Conservation (phyloP, 352 stramenopile species). For the Phytophthora lateralis region DNA sequence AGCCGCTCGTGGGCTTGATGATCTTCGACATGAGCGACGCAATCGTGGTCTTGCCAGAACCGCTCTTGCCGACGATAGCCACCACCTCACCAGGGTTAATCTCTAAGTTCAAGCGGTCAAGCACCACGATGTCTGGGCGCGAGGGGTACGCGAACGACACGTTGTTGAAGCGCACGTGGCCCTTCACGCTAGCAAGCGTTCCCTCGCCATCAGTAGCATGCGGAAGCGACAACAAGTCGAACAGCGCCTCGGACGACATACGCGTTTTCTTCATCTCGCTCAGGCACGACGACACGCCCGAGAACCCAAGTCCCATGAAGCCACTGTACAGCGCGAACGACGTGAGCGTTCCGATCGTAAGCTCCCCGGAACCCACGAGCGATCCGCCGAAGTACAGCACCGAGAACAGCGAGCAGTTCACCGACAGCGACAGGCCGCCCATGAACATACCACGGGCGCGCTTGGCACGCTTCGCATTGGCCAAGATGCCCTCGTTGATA, state of each 20-base stretch:
- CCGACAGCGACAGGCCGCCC: slow-evolving; percentile 85
- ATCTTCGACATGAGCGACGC: slow-evolving; percentile 84
- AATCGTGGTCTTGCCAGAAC: slow-evolving; percentile 86
- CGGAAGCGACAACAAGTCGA: slow-evolving; percentile 64
- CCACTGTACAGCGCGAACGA: slow-evolving; percentile 92
- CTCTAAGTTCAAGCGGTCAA: slow-evolving; percentile 67
- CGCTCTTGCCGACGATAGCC: slow-evolving; percentile 86
- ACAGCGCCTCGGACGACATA: slow-evolving; percentile 76
- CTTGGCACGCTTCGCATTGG: slow-evolving; percentile 73
- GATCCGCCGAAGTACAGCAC: slow-evolving; percentile 92
- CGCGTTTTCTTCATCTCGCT: slow-evolving; percentile 79
- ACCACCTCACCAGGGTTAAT: slow-evolving; percentile 84
- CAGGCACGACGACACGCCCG: slow-evolving; percentile 82
- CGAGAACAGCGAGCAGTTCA: slow-evolving; percentile 90
- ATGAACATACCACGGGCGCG: slow-evolving; percentile 90
- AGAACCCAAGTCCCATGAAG: slow-evolving; percentile 92
- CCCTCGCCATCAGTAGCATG: slow-evolving; percentile 42
- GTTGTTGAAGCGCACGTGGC: slow-evolving; percentile 76
- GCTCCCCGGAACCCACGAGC: slow-evolving; percentile 79
- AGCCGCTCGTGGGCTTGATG: slow-evolving; percentile 59
- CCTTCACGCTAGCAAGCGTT: slow-evolving; percentile 55
- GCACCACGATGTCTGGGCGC: slow-evolving; percentile 67
- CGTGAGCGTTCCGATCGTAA: slow-evolving; percentile 91
- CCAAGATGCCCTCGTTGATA: slow-evolving; percentile 70
- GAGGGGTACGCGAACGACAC: slow-evolving; percentile 88